These are phyloP conservation scores for Pestalotiopsis sp. DNA, from an alignment of 2,329 filamentous ascomycete genomes.

Conservation along the genomic window DNA sequence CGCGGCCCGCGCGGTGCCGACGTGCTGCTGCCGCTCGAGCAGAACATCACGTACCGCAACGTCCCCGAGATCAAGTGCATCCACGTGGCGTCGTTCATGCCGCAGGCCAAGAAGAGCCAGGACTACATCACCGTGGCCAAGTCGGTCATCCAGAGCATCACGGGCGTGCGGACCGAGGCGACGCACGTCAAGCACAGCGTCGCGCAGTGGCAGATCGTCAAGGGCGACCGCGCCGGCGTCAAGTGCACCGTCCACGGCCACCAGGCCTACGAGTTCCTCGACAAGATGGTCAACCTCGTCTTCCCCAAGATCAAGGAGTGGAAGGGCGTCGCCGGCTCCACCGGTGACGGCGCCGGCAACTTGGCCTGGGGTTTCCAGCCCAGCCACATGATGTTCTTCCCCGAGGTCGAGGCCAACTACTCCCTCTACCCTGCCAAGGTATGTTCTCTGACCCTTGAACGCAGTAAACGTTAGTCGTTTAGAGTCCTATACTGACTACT, in stretches of 20 bases:
- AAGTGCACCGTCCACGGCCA: constrained; percentile 80
- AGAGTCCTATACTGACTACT: constrained; percentile 22
- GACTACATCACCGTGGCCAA: constrained; percentile 80
- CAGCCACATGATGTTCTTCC: constrained; percentile 81
- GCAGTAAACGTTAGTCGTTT: no score
- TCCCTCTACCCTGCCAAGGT: constrained; percentile 51
- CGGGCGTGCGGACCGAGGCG: constrained; percentile 71
- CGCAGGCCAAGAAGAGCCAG: constrained; percentile 70
- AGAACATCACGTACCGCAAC: constrained; percentile 78
- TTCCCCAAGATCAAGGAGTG: constrained; percentile 97
- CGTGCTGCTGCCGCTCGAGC: constrained; percentile 71
- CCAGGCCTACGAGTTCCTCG: constrained; percentile 85
- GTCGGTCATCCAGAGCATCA: constrained; percentile 84
- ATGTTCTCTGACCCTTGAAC: not conserved
- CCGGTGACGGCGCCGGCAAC: constrained; percentile 88
- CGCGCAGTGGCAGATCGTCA: constrained; percentile 72
- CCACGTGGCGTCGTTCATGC: constrained; percentile 77
- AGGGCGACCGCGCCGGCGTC: constrained; percentile 72
- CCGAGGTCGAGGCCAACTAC: constrained; percentile 93
- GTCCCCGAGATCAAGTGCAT: constrained; percentile 81
- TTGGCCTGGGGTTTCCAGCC: constrained; percentile 78
- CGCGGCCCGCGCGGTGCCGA: constrained; percentile 83
- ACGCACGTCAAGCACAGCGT: constrained; percentile 74
- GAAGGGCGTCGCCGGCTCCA: constrained; percentile 67
- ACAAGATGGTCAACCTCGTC: constrained; percentile 87